Evolutionary conservation across 345 rosid species (phyloP).

Genomic region (Barbarea vulgaris): DNA sequence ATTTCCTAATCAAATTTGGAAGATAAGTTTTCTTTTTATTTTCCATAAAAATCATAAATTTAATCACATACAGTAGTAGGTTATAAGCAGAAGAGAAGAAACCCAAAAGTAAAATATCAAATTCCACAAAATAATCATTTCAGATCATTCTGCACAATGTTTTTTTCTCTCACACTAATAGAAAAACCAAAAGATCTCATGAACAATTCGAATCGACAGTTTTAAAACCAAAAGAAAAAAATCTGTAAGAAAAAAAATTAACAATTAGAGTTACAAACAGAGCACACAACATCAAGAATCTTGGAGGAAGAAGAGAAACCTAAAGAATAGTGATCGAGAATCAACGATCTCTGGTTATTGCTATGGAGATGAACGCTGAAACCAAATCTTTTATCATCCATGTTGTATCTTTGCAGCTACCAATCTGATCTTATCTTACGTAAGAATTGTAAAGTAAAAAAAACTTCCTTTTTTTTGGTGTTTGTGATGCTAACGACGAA

Average conservation of each 20-base stretch:
- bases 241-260: conserved; percentile 22
- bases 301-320: conserved; percentile 11
- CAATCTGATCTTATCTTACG: conserved; percentile 38
- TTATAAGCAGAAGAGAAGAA: background rate
- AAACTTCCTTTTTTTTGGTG: background rate
- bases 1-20: background rate
- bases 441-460: conserved; percentile 19
- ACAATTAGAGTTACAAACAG: conserved; percentile 44
- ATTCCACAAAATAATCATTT: conserved; percentile 26
- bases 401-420: conserved; percentile 43
- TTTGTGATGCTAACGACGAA: conserved; percentile 28
- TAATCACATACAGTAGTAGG: background rate
- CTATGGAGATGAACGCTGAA: conserved; percentile 35
- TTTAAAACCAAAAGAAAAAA: conserved; percentile 1
- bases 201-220: conserved; percentile 28
- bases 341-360: conserved; percentile 42
- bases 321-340: conserved; percentile 42
- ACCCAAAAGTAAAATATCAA: background rate
- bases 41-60: background rate
- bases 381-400: conserved; percentile 32
- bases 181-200: conserved; percentile 28
- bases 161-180: conserved; percentile 35
- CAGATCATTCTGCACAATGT: conserved; percentile 27
- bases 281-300: conserved; percentile 42
- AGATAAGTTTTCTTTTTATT: background rate